These are phyloP conservation scores for Globisporangium uncinulatum DNA, from an alignment of 352 stramenopile species.

Conservation along the genomic window DNA sequence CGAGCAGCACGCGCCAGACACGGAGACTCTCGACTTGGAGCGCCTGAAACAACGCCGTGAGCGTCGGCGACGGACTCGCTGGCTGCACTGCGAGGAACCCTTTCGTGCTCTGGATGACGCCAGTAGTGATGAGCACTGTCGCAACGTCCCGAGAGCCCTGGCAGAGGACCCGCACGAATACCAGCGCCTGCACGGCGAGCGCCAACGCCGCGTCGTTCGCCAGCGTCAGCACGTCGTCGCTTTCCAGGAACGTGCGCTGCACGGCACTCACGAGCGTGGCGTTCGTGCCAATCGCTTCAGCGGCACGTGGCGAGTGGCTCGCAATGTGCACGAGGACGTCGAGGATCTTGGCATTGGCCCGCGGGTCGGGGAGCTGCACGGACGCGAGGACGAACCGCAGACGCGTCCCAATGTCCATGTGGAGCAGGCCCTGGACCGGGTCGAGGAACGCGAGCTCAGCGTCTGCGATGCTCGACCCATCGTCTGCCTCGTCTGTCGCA, in stretches of 20 bases:
- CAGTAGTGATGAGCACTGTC: conserved; percentile 26
- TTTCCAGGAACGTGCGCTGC: conserved; percentile 47
- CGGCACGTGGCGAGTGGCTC: conserved; percentile 40
- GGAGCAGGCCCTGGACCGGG: conserved; percentile 48
- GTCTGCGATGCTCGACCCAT: conserved; percentile 36
- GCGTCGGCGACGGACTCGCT: background rate
- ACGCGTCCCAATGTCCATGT: conserved; percentile 48
- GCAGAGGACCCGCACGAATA: conserved; percentile 39
- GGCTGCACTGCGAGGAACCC: conserved; percentile 44
- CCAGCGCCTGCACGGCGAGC: conserved; percentile 35
- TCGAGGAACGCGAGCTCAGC: conserved; percentile 46
- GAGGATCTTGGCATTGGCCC: conserved; percentile 42
- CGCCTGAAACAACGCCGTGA: conserved; percentile 17
- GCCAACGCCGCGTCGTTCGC: conserved; percentile 20
- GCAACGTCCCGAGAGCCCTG: conserved; percentile 41
- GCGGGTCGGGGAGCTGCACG: conserved; percentile 36
- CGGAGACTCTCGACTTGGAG: conserved; percentile 54
- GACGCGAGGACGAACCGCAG: conserved; percentile 46
- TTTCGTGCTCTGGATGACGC: conserved; percentile 54
- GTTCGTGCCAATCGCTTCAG: conserved; percentile 43
- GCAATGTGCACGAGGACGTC: conserved; percentile 46
- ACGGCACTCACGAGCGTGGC: conserved; percentile 32
- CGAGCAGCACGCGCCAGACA: conserved; percentile 55
- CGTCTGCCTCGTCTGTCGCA: conserved; percentile 31
- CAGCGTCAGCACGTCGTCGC: conserved; percentile 32